Evolutionary conservation across 768 basidiomycete genomes (phyloP).

Genomic region (Rhodotorula babjevae): DNA sequence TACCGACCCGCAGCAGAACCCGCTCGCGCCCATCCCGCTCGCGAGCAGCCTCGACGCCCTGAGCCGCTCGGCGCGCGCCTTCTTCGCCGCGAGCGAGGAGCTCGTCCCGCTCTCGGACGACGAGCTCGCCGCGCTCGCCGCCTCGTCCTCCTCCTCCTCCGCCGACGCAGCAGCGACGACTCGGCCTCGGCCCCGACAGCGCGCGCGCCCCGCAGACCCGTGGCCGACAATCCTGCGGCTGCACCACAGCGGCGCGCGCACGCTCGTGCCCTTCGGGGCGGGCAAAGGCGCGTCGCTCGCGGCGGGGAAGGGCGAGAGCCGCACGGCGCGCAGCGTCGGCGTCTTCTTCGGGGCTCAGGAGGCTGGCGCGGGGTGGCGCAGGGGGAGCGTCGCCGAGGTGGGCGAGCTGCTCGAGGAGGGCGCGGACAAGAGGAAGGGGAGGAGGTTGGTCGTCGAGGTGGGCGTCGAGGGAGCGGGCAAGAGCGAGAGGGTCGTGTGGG

Average conservation of each 20-base stretch:
- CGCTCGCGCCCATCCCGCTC: conserved; percentile 22
- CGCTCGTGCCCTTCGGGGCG: conserved; percentile 32
- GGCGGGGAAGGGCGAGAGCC: conserved; percentile 13
- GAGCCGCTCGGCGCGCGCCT: conserved; percentile 18
- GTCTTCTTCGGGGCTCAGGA: conserved; percentile 29
- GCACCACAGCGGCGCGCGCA: not conserved
- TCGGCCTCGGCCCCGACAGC: not conserved
- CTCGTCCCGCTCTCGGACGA: conserved; percentile 20
- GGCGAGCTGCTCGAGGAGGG: conserved; percentile 12
- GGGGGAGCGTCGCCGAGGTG: conserved; percentile 9
- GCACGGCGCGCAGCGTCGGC: conserved; percentile 27
- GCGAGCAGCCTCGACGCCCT: conserved; percentile 27
- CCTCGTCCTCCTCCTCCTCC: not conserved
- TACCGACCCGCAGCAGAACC: not conserved
- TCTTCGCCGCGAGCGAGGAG: conserved; percentile 32
- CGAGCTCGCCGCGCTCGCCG: conserved; percentile 3
- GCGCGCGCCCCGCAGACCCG: conserved; percentile 5
- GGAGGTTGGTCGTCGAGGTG: conserved; percentile 9
- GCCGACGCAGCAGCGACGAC: not conserved
- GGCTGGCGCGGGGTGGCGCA: conserved; percentile 7
- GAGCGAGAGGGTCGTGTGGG: conserved; percentile 6
- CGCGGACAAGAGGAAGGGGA: not conserved
- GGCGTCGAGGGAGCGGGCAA: not conserved
- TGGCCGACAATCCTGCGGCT: conserved; percentile 29
- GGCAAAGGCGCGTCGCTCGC: conserved; percentile 19